Percentiles rank a stretch among this genome's conserved stretches.
These are phyloP conservation scores for Paecilomyces niveus DNA, from an alignment of 2,329 filamentous ascomycete species.

Conservation along the genomic window DNA sequence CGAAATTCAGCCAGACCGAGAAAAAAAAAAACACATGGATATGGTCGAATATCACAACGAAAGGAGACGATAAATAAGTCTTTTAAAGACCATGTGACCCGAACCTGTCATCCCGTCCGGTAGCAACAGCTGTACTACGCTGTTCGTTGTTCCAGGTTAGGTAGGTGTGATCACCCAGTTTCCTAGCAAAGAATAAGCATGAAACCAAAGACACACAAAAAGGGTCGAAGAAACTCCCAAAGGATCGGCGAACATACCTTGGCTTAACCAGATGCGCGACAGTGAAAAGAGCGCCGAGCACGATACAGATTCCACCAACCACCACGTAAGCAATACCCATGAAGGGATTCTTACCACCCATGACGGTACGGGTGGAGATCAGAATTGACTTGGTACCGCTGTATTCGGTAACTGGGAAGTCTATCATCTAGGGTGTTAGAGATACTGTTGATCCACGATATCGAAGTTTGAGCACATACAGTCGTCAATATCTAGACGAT, in stretches of 20 bases:
- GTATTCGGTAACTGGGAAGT: constrained; percentile 72
- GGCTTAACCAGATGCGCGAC: constrained; percentile 86
- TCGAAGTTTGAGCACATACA: constrained; percentile 51
- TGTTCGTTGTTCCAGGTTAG: constrained; percentile 85
- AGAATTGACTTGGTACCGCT: constrained; percentile 84
- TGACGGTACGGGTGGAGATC: constrained; percentile 81
- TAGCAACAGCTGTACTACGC: constrained; percentile 48
- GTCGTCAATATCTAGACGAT: constrained; percentile 68
- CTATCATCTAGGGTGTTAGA: constrained; percentile 39
- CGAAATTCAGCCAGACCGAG: background rate
- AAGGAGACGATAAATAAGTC: background rate
- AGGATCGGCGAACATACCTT: constrained; percentile 49
- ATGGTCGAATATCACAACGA: background rate
- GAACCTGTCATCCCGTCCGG: constrained; percentile 49
- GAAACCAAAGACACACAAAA: constrained; percentile 4
- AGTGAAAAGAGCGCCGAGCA: constrained; percentile 83
- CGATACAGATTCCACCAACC: constrained; percentile 84
- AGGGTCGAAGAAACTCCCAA: background rate
- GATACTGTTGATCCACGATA: background rate
- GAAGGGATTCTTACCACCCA: constrained; percentile 93
- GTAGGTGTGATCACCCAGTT: constrained; percentile 96
- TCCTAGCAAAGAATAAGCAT: constrained; percentile 48
- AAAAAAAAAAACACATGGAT: background rate
- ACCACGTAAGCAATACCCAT: constrained; percentile 94
- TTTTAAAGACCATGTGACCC: constrained; percentile 17